Conservation (phyloP, 371 early-diverging fungal genomes). For the Thermomucor indicae-seudaticae region DNA sequence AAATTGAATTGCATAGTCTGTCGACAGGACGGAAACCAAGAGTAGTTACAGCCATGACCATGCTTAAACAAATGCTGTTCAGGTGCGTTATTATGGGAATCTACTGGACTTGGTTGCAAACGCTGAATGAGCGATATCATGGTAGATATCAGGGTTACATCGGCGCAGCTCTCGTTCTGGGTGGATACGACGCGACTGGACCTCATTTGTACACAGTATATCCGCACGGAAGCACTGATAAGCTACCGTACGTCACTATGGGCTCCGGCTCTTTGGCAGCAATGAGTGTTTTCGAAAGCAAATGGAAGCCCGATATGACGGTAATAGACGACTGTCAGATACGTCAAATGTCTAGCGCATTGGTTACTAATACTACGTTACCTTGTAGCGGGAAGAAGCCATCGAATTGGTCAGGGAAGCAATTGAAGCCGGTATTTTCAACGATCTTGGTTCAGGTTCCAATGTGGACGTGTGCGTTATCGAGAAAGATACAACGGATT, state of each 20-base stretch:
- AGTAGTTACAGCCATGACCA: constrained; percentile 93
- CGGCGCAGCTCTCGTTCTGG: constrained; percentile 97
- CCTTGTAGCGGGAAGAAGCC: constrained; percentile 83
- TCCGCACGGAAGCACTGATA: constrained; percentile 98
- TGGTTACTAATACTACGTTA: constrained; percentile 5
- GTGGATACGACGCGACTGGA: constrained; percentile 94
- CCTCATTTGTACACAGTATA: constrained; percentile 93
- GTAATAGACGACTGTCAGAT: constrained; percentile 32
- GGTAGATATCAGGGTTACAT: constrained; percentile 94
- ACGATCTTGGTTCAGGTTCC: constrained; percentile 99
- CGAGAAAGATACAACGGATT: constrained; percentile 76
- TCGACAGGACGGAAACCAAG: constrained; percentile 87
- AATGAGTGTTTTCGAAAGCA: constrained; percentile 94
- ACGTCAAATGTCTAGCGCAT: background rate
- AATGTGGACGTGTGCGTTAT: constrained; percentile 98
- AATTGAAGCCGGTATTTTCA: constrained; percentile 98
- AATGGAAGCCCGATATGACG: constrained; percentile 83
- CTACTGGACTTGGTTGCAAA: background rate
- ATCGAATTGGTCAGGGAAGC: constrained; percentile 93
- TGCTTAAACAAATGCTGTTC: constrained; percentile 96
- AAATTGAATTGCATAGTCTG: constrained; percentile 91
- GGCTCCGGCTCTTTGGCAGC: constrained; percentile 98
- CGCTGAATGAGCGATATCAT: constrained; percentile 1
- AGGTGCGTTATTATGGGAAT: constrained; percentile 43
- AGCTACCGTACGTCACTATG: constrained; percentile 96